Base-by-base conservation (phyloP, 345 rosid species). In the Populus euphratica region DNA sequence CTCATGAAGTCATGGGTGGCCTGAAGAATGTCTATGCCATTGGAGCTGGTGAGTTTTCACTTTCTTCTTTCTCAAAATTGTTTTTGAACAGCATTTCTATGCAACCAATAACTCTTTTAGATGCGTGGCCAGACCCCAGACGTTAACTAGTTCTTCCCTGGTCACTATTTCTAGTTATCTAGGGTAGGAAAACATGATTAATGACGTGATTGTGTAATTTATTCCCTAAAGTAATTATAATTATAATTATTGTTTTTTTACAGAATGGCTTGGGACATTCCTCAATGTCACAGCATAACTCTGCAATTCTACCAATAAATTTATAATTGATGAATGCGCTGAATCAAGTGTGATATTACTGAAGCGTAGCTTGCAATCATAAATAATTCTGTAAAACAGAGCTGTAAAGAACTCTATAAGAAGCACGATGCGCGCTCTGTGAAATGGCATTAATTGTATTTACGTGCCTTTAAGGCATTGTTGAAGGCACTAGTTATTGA, bases 1-100 rank as follows among this genome's bases (percentile, higher is more conserved):
- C 99, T 80, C 99, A 96, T 85, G 99, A 96, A 88, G 98, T 96
- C 65, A 93, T 96, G 97, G 99, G 99, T 79, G 98, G 99, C 75
- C 88, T 93, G 70, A 93, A 96, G 93, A 96, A 96, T 81, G 99
- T 96, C 54, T 96, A 93, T 72, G 99, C 99, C 87, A 96, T 96
- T 80, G 99, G 99, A 87, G 99, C 99, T 39, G 99, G 98, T 96
- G 81, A 85, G 83, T 62, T 31, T 72, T 52, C 54, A 21, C 49
- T 52, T 76, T 31, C 78, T 39, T 76, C 39, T 73, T n/a, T 6
- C 13, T 65, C 25, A 20, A 33, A 73, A 25, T 33, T 56, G 16
- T 14, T 7, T 21, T 54, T 8, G 21, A 52, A n/a, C 63, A 8
- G 13, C 2, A 43, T 17, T 12, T 36, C 35, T 36, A 13, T 11